phyloP scores from a whole-genome alignment of 225 moss, liverwort and hornwort species.

The Sphagnum contortum region DNA sequence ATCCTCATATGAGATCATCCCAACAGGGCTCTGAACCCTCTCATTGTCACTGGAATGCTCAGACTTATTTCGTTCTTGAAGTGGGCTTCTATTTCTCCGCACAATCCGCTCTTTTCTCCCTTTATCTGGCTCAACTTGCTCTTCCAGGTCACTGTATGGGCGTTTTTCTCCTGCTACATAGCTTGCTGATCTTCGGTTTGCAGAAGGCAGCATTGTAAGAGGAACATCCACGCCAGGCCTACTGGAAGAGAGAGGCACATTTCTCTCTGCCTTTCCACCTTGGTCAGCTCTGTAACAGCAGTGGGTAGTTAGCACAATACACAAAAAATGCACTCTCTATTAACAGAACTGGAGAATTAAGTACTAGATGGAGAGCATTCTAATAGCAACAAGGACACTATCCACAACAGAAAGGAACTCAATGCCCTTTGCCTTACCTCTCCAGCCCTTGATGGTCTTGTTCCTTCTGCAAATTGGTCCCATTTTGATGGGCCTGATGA shows the following conservation, averaged over 20 bases:
- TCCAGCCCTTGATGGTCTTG: constrained; percentile 28
- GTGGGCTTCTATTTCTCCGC: constrained; percentile 37
- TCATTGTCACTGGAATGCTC: constrained; percentile 21
- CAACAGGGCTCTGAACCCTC: constrained; percentile 23
- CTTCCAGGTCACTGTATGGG: constrained; percentile 48
- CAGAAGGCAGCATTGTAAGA: constrained; percentile 31
- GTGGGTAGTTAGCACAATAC: too few species aligned
- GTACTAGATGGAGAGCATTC: too few species aligned
- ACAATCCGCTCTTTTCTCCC: constrained; percentile 35
- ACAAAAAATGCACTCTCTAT: too few species aligned
- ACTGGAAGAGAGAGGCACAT: constrained; percentile 22
- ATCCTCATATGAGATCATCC: constrained; percentile 30
- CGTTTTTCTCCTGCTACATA: constrained; percentile 49
- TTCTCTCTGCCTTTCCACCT: constrained; percentile 39
- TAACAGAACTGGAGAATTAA: too few species aligned
- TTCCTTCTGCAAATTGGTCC: too few species aligned
- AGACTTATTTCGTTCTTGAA: constrained; percentile 21
- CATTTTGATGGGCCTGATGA: too few species aligned
- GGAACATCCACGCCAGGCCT: constrained; percentile 36
- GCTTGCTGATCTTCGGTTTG: constrained; percentile 28
- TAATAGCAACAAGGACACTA: too few species aligned
- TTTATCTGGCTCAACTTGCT: constrained; percentile 9
- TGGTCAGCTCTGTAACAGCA: constrained; percentile 39
- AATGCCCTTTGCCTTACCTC: constrained; percentile 18
- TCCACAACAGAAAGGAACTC: too few species aligned